Percentiles rank a stretch among this genome's conserved stretches.
Evolutionary conservation across 2,329 filamentous ascomycete genomes (phyloP).

Genomic region (Colletotrichum abscissum): DNA sequence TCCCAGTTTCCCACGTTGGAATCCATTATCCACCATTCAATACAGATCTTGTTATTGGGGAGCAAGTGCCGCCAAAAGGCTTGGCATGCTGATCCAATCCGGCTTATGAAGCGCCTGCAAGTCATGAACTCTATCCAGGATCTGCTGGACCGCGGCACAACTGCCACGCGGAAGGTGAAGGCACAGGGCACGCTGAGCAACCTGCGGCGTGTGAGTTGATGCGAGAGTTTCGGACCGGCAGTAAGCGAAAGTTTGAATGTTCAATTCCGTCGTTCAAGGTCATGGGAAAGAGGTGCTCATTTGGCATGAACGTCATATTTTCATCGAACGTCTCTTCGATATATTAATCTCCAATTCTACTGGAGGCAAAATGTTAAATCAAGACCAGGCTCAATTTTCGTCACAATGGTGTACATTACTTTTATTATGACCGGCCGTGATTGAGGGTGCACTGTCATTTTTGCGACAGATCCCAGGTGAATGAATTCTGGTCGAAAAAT

Average conservation of each 20-base stretch:
- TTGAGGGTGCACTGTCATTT: no score
- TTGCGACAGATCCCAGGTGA: no score
- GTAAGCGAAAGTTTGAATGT: background rate
- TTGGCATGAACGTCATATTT: no score
- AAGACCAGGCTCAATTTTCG: no score
- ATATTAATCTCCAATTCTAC: no score
- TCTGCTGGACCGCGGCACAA: background rate
- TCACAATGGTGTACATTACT: no score
- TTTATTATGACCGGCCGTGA: no score
- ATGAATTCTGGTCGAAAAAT: no score
- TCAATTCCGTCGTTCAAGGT: background rate
- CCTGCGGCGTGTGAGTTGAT: background rate
- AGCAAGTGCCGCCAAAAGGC: background rate
- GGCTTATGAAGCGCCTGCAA: slow-evolving; percentile 2
- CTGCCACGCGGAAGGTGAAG: background rate
- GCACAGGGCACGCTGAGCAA: background rate
- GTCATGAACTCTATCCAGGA: slow-evolving; percentile 13
- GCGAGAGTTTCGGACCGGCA: background rate
- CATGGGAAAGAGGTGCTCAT: no score
- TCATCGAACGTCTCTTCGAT: no score
- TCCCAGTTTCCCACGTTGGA: background rate
- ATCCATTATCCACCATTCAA: background rate
- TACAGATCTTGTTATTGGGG: slow-evolving; percentile 24
- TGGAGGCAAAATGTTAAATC: no score
- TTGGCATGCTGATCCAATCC: slow-evolving; percentile 19